phyloP scores from a whole-genome alignment of 805 yeast genomes.

The Candida multigemmis region DNA sequence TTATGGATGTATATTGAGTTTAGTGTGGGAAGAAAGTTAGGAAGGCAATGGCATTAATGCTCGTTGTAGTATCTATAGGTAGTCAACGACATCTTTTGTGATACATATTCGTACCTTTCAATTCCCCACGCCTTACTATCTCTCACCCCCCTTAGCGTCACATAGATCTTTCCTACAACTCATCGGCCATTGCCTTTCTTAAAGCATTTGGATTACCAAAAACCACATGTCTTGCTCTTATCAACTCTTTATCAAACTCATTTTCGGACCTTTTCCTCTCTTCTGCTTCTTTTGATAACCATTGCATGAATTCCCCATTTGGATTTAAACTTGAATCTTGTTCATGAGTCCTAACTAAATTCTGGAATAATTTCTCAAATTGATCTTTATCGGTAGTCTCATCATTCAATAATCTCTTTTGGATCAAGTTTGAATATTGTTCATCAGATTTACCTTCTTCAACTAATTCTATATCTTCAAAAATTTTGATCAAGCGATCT shows the following conservation, averaged over 20 bases:
- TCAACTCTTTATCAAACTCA: conserved; percentile 25
- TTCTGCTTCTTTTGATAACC: conserved; percentile 46
- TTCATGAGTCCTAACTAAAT: conserved; percentile 24
- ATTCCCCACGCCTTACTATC: too few species aligned
- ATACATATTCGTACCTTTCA: too few species aligned
- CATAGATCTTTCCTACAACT: conserved; percentile 6
- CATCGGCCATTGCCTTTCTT: conserved; percentile 50
- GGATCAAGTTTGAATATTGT: conserved; percentile 27
- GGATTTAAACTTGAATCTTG: conserved; percentile 15
- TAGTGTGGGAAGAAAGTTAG: too few species aligned
- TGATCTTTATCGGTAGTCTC: conserved; percentile 23
- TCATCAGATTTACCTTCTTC: conserved; percentile 14
- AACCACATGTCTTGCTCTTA: conserved; percentile 47
- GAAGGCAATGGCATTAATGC: too few species aligned
- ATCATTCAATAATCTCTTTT: conserved; percentile 17
- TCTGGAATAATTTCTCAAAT: conserved; percentile 29
- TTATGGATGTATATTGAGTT: too few species aligned
- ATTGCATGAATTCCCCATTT: conserved; percentile 42
- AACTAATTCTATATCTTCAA: conserved; percentile 33
- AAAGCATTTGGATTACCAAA: conserved; percentile 74
- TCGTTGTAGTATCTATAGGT: too few species aligned
- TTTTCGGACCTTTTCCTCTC: conserved; percentile 18
- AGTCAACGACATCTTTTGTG: too few species aligned
- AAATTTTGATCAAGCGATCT: conserved; percentile 33
- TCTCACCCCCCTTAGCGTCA: conserved; percentile 1